These are phyloP conservation scores for Brettanomyces bruxellensis DNA, from an alignment of 805 yeast genomes.

Conservation along the genomic window DNA sequence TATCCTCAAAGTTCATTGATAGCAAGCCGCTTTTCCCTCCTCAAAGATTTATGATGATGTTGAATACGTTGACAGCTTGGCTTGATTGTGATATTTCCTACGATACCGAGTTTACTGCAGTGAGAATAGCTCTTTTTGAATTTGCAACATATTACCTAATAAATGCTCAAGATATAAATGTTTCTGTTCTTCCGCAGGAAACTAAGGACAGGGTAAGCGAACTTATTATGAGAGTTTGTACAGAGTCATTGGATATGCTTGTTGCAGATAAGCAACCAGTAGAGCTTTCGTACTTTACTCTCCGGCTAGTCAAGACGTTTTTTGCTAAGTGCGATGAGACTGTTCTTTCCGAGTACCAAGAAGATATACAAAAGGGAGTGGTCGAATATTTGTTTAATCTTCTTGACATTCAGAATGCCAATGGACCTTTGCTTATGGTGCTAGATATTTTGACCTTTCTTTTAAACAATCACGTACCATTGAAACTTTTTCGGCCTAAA, in stretches of 20 bases:
- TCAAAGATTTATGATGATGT: constrained; percentile 56
- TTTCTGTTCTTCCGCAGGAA: constrained; percentile 20
- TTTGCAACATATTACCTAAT: constrained; percentile 25
- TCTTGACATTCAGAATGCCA: constrained; percentile 4
- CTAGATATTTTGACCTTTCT: constrained; percentile 24
- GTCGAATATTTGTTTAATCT: constrained; percentile 30
- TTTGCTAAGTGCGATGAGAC: no score
- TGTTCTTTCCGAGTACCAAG: constrained; percentile 12
- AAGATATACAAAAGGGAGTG: constrained; percentile 32
- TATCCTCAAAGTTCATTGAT: constrained; percentile 26
- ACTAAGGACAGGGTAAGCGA: constrained; percentile 25
- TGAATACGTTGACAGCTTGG: constrained; percentile 48
- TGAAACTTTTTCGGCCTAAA: constrained; percentile 23
- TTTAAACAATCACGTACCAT: constrained; percentile 18
- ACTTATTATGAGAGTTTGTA: constrained; percentile 28
- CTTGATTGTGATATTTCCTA: constrained; percentile 53
- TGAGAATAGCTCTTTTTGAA: constrained; percentile 43
- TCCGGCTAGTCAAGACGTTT: constrained; percentile 30
- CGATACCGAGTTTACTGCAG: constrained; percentile 40
- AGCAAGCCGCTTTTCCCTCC: constrained; percentile 38
- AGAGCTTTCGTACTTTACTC: constrained; percentile 37
- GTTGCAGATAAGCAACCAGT: constrained; percentile 10
- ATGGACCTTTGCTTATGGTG: constrained; percentile 27
- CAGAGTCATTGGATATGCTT: constrained; percentile 37
- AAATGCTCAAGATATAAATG: constrained; percentile 24